A percentile compares a stretch with the other conserved stretches of the same genome.
Conservation (phyloP, 352 stramenopile genomes). For the Globisporangium nagaii region DNA sequence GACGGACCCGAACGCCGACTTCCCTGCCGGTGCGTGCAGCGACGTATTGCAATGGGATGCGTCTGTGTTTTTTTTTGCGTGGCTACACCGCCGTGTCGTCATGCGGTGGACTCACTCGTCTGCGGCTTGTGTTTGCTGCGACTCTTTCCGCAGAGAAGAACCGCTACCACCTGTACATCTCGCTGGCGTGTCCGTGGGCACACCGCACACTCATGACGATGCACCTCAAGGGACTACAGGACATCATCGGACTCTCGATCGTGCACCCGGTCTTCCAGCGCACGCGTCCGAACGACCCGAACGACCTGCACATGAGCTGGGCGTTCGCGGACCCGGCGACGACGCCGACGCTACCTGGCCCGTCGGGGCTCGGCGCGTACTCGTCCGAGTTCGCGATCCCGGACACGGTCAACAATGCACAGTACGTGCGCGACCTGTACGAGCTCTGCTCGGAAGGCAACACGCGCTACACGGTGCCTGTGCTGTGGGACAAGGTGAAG, state of each 20-base stretch:
- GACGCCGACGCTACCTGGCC: conserved; percentile 55
- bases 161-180: conserved; percentile 95
- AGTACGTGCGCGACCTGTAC: conserved; percentile 77
- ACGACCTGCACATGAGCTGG: conserved; percentile 74
- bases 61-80: neutral
- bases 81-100: neutral
- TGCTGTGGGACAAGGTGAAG: conserved; percentile 89
- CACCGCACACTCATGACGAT: conserved; percentile 80
- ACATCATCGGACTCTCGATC: conserved; percentile 91
- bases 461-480: conserved; percentile 85
- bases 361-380: conserved; percentile 64
- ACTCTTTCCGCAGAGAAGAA: conserved; percentile 17
- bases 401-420: conserved; percentile 58
- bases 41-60: too few species aligned
- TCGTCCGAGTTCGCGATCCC: conserved; percentile 56
- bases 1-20: conserved; percentile 44
- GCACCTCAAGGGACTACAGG: conserved; percentile 93
- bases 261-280: conserved; percentile 86
- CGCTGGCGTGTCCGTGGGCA: conserved; percentile 91
- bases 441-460: conserved; percentile 69
- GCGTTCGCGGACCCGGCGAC: conserved; percentile 66
- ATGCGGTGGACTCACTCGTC: neutral
- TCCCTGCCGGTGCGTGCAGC: conserved; percentile 31
- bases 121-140: neutral
- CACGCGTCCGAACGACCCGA: conserved; percentile 62